phyloP scores from a whole-genome alignment of 2,329 filamentous ascomycete species.

The Aspergillus bombycis region DNA sequence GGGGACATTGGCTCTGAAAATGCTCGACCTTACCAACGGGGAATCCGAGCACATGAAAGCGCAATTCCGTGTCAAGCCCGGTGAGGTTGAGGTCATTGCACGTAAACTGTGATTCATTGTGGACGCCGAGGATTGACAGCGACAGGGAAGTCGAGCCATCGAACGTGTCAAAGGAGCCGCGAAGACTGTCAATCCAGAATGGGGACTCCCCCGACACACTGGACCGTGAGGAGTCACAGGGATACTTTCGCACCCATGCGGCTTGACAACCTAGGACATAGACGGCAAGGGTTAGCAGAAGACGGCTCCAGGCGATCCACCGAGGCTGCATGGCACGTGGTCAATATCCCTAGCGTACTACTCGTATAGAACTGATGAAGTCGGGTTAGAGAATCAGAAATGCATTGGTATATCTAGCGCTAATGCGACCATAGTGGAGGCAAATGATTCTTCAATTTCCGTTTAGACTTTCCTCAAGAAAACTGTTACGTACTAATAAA shows the following conservation, averaged over 20 bases:
- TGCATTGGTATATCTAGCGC: no score
- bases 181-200: constrained; percentile 2
- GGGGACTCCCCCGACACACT: background rate
- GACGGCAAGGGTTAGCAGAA: background rate
- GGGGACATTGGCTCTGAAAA: background rate
- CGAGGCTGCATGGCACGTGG: background rate
- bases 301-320: background rate
- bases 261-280: background rate
- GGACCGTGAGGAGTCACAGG: background rate
- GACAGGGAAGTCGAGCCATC: background rate
- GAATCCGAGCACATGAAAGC: constrained; percentile 4
- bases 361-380: no score
- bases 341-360: no score
- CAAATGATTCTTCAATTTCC: no score
- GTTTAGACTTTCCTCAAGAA: no score
- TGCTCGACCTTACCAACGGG: constrained; percentile 3
- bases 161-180: background rate
- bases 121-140: constrained; percentile 1
- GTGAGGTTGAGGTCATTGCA: constrained; percentile 3
- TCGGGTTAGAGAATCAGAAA: no score
- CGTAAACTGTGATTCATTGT: constrained; percentile 2
- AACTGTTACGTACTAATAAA: no score
- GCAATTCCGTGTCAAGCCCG: background rate
- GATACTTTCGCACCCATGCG: constrained; percentile 5
- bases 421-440: no score